Conservation (phyloP, 108 stramenopile genomes). For the Nitzschia palea region DNA sequence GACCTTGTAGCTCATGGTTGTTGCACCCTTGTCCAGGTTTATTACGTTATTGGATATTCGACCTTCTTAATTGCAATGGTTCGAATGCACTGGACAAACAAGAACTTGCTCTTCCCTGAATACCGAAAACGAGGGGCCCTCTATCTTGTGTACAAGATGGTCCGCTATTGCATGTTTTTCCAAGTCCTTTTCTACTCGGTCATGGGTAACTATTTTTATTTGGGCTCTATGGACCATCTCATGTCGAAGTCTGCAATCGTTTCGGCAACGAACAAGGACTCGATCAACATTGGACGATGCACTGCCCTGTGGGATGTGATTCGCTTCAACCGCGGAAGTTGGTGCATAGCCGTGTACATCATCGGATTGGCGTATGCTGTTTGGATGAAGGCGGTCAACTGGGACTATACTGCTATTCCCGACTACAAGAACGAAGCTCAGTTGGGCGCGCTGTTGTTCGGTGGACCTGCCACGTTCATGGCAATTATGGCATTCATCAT, state of each 20-base stretch:
- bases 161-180: conserved; percentile 48
- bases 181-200: conserved; percentile 55
- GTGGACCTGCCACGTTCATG: conserved; percentile 40
- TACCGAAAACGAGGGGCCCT: conserved; percentile 33
- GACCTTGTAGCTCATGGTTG: too few species aligned
- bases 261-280: conserved; percentile 56
- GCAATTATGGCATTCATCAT: conserved; percentile 36
- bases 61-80: conserved; percentile 50
- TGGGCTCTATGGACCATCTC: conserved; percentile 59
- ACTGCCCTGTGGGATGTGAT: conserved; percentile 42
- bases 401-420: conserved; percentile 31
- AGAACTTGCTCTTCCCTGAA: conserved; percentile 52
- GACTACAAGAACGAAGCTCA: background rate
- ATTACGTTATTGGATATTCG: conserved; percentile 51
- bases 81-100: conserved; percentile 51
- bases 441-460: conserved; percentile 28
- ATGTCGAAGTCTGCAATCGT: conserved; percentile 42
- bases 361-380: conserved; percentile 28
- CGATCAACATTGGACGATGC: conserved; percentile 43
- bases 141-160: conserved; percentile 34
- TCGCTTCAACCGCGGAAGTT: conserved; percentile 47
- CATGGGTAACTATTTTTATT: conserved; percentile 49
- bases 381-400: conserved; percentile 28
- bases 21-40: conserved; percentile 13
- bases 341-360: conserved; percentile 29